Percentiles rank a stretch among this genome's conserved stretches.
Conservation (phyloP, 2,329 filamentous ascomycete genomes). For the Scedosporium minutisporum region DNA sequence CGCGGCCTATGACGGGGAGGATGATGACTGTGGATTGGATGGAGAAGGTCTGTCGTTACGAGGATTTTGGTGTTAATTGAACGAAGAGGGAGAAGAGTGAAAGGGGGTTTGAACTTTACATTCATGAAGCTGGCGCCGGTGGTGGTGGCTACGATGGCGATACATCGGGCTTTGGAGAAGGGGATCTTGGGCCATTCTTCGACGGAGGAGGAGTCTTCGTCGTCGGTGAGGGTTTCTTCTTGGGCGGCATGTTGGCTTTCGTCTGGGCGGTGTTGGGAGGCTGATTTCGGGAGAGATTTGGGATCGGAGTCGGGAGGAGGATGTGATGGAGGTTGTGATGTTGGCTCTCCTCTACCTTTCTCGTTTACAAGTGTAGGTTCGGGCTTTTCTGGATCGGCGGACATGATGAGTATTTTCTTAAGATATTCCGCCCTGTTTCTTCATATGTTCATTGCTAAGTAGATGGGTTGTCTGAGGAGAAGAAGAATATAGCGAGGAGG, state of each 20-base stretch:
- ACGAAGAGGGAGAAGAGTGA: background rate
- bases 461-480: too few species aligned
- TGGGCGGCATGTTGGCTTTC: background rate
- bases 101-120: slow-evolving; percentile 21
- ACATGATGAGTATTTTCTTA: too few species aligned
- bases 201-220: background rate
- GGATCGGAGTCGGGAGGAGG: background rate
- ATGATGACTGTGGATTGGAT: slow-evolving; percentile 53
- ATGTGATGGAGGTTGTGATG: background rate
- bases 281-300: background rate
- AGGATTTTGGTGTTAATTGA: background rate
- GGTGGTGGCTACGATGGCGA: slow-evolving; percentile 44
- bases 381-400: too few species aligned
- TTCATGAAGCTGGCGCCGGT: slow-evolving; percentile 48
- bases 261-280: background rate
- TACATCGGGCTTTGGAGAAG: slow-evolving; percentile 40
- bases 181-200: slow-evolving; percentile 10
- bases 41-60: slow-evolving; percentile 39
- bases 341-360: background rate
- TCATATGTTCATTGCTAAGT: too few species aligned
- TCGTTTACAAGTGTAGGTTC: background rate
- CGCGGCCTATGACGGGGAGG: slow-evolving; percentile 49
- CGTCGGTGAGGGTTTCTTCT: background rate
- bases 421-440: too few species aligned
- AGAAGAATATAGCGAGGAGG: too few species aligned